phyloP scores from a whole-genome alignment of 352 stramenopile species.

The Globisporangium cystogenes region DNA sequence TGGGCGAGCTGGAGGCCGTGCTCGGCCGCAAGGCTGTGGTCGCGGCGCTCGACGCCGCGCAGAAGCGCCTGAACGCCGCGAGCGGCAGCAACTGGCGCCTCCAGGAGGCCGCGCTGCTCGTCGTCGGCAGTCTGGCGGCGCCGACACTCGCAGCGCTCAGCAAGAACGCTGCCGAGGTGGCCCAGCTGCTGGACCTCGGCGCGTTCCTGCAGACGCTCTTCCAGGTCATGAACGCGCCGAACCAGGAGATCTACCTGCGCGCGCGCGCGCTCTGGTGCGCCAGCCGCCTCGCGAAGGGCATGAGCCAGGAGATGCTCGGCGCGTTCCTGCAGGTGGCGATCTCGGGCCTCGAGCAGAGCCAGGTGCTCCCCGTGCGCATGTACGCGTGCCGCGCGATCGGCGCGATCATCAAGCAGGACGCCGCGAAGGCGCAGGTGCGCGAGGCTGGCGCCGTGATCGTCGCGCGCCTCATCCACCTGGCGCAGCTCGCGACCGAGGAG shows the following conservation, averaged over 20 bases:
- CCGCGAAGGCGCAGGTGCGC: slow-evolving; percentile 49
- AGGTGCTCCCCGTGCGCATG: slow-evolving; percentile 72
- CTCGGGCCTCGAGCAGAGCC: slow-evolving; percentile 58
- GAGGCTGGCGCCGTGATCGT: slow-evolving; percentile 44
- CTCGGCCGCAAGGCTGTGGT: slow-evolving; percentile 59
- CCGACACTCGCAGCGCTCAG: slow-evolving; percentile 51
- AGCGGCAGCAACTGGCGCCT: slow-evolving; percentile 46
- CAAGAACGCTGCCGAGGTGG: slow-evolving; percentile 43
- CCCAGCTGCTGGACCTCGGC: slow-evolving; percentile 44
- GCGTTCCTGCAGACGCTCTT: slow-evolving; percentile 74
- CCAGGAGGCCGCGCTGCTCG: slow-evolving; percentile 68
- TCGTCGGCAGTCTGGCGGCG: slow-evolving; percentile 57
- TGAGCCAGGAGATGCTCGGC: slow-evolving; percentile 68
- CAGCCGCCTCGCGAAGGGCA: slow-evolving; percentile 59
- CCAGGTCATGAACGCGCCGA: slow-evolving; percentile 61
- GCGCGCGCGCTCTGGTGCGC: slow-evolving; percentile 79
- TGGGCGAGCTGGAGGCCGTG: slow-evolving; percentile 57
- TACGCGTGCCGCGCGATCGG: slow-evolving; percentile 76
- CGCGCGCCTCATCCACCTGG: slow-evolving; percentile 50
- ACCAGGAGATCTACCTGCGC: slow-evolving; percentile 69
- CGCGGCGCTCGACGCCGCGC: slow-evolving; percentile 43
- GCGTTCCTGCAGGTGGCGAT: slow-evolving; percentile 69
- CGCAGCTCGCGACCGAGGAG: slow-evolving; percentile 52
- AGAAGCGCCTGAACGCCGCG: slow-evolving; percentile 49
- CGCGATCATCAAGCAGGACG: slow-evolving; percentile 57